Evolutionary conservation across 1,284 basidiomycete species (phyloP), one percentile per base, ranked within the genome.

Genomic region (Malassezia sp.): DNA sequence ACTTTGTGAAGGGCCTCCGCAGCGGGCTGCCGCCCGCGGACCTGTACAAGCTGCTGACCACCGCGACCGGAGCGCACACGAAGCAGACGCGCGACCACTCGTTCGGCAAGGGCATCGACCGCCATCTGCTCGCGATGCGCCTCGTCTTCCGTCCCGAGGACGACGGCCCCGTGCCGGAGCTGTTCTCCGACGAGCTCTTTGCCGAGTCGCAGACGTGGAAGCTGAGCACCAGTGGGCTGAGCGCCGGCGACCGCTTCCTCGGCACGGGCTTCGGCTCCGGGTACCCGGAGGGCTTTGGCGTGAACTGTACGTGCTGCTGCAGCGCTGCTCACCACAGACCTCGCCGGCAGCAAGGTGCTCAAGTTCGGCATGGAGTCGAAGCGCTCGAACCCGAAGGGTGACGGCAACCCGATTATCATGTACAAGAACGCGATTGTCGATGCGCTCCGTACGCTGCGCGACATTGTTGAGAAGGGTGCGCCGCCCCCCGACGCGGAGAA

Each of bases 301-400:
- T 57, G 49, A 63, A 61, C 47, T 57, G n/a, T n/a, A n/a, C n/a
- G n/a, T n/a, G n/a, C n/a, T n/a, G n/a, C n/a, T n/a, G n/a, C n/a
- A n/a, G n/a, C n/a, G n/a, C n/a, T n/a, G n/a, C n/a, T n/a, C n/a
- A n/a, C n/a, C n/a, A n/a, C n/a, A n/a, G n/a, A 96, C 71, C 77
- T 95, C 53, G 80, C 84, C 47, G 87, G 82, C 14, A 78, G 81
- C 12, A 74, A 82, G 43, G 74, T 82, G 53, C 78, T 96, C 72
- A 93, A 90, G 73, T 91, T 96, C 73, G 91, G 91, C 2, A 82
- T 96, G 65, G 90, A 96, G 73, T 85, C 83, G 45, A 96, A 96
- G 72, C 74, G 77, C 56, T 35, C 30, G 22, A 49, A 49, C 30
- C 66, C 38, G 14, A 38, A 43, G 39, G 26, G 76, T 5, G 67